These are phyloP conservation scores for Hanseniaspora nectarophila DNA, from an alignment of 805 yeast species.

Conservation along the genomic window DNA sequence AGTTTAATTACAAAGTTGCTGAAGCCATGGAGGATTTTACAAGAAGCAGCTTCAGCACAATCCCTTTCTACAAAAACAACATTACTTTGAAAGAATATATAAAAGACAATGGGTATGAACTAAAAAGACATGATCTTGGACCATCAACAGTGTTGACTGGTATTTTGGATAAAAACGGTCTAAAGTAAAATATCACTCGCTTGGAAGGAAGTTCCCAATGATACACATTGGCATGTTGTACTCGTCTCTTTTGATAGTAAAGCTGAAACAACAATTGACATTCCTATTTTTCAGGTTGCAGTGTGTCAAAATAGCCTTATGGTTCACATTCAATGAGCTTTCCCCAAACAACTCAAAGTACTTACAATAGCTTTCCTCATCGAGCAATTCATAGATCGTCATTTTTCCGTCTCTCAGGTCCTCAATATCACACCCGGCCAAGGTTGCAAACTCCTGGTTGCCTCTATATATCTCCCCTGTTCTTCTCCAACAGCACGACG, in stretches of 20 bases:
- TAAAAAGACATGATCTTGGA: conserved; percentile 18
- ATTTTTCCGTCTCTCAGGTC: conserved; percentile 83
- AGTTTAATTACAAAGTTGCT: conserved; percentile 21
- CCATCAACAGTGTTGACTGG: conserved; percentile 27
- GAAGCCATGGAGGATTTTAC: conserved; percentile 28
- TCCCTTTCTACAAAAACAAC: conserved; percentile 27
- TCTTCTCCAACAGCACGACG: conserved; percentile 94
- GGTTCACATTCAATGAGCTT: conserved; percentile 89
- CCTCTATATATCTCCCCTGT: conserved; percentile 94
- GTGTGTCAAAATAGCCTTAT: conserved; percentile 85
- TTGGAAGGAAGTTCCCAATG: conserved; percentile 89
- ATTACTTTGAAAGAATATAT: conserved; percentile 22
- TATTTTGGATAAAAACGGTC: conserved; percentile 10
- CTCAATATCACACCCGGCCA: conserved; percentile 81
- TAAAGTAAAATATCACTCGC: conserved; percentile 22
- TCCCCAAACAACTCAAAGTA: conserved; percentile 97
- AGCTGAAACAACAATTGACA: conserved; percentile 87
- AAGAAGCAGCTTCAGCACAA: conserved; percentile 26
- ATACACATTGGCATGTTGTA: conserved; percentile 93
- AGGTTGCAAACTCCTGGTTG: conserved; percentile 86
- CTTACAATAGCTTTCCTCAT: conserved; percentile 89
- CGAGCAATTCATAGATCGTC: conserved; percentile 87
- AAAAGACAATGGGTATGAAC: conserved; percentile 15
- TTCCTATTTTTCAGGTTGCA: conserved; percentile 77
- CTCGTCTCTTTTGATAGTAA: conserved; percentile 82